These are phyloP conservation scores for Triadica sebifera DNA, from an alignment of 345 rosid genomes.

Conservation along the genomic window DNA sequence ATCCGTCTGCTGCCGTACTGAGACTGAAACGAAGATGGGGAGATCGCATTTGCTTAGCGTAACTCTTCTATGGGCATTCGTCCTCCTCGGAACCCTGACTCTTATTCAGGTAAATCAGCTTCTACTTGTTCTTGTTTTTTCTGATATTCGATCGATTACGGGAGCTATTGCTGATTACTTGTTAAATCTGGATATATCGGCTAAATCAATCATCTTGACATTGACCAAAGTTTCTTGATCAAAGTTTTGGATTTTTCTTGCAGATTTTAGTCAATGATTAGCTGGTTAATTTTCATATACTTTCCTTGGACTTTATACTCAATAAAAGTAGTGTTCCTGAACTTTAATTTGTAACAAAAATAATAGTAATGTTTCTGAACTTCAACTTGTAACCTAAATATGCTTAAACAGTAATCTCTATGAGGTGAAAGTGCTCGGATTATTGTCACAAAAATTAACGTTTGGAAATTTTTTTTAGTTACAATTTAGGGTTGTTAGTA, in stretches of 20 bases:
- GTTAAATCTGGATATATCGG: not conserved
- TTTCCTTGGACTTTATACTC: too few species aligned
- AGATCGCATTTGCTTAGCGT: constrained; percentile 41
- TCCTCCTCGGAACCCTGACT: constrained; percentile 45
- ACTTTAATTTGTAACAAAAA: too few species aligned
- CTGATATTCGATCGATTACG: not conserved
- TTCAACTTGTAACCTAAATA: too few species aligned
- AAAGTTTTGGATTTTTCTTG: not conserved
- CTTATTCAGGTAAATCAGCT: constrained; percentile 45
- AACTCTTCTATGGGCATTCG: constrained; percentile 39
- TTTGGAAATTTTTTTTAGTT: too few species aligned
- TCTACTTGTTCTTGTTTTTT: not conserved
- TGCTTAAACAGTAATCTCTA: too few species aligned
- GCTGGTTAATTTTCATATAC: too few species aligned
- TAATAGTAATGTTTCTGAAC: too few species aligned
- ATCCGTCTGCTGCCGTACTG: not conserved
- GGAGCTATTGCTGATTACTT: not conserved
- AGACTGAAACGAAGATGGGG: constrained; percentile 38
- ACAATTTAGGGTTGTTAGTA: too few species aligned
- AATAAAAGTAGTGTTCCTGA: too few species aligned
- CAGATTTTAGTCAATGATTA: not conserved
- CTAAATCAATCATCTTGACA: not conserved
- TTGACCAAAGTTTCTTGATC: too few species aligned
- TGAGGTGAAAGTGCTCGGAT: too few species aligned
- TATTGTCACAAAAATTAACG: too few species aligned